phyloP scores from a whole-genome alignment of 2,329 filamentous ascomycete species.

The Bimuria novae-zelandiae region DNA sequence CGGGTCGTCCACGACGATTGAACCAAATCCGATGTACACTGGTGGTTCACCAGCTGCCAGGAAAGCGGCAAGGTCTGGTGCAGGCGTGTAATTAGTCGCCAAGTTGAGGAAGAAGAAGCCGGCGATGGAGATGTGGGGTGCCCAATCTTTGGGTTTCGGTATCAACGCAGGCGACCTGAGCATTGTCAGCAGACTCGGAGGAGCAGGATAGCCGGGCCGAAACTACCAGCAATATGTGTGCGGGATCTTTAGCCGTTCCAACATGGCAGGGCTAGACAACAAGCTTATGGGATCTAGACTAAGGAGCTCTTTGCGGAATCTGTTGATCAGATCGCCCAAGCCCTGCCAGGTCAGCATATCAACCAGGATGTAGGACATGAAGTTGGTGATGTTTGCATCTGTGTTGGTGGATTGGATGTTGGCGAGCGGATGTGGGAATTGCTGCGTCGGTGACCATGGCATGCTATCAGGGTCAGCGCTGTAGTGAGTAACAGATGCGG shows the following conservation, averaged over 20 bases:
- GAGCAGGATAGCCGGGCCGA: background rate
- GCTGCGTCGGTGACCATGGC: conserved; percentile 86
- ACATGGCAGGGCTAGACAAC: conserved; percentile 80
- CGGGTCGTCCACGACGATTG: conserved; percentile 49
- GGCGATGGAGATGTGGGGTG: conserved; percentile 46
- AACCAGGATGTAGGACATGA: conserved; percentile 80
- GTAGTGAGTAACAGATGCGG: background rate
- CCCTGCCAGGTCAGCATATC: conserved; percentile 96
- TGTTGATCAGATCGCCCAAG: conserved; percentile 87
- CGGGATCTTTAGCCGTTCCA: conserved; percentile 75
- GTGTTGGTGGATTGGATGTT: conserved; percentile 79
- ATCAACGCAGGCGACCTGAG: conserved; percentile 48
- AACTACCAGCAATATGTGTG: conserved; percentile 85
- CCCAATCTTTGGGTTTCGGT: conserved; percentile 54
- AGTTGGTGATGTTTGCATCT: conserved; percentile 78
- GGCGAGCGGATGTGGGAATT: conserved; percentile 84
- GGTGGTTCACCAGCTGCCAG: conserved; percentile 46
- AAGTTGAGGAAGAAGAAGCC: conserved; percentile 49
- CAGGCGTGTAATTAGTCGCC: conserved; percentile 46
- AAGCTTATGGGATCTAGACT: conserved; percentile 77
- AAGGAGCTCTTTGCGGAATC: conserved; percentile 75
- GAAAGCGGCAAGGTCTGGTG: conserved; percentile 46
- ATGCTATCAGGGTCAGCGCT: conserved; percentile 56
- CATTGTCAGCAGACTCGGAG: conserved; percentile 7
- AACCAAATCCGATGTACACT: conserved; percentile 50